These are phyloP conservation scores for Cyclotella baltica DNA, from an alignment of 108 stramenopile species.

Conservation along the genomic window DNA sequence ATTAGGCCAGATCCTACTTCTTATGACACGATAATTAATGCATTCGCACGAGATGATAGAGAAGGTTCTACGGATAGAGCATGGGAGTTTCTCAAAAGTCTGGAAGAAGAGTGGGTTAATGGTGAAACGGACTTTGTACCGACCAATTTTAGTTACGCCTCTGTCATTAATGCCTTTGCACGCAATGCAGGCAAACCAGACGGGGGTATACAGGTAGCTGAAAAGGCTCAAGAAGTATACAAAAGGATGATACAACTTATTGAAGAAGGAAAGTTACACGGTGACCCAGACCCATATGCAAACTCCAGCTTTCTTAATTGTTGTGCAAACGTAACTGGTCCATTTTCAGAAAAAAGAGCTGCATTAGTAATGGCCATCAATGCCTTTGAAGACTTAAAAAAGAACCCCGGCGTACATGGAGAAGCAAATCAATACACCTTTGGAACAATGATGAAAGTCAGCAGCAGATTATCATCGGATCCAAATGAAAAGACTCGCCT, in stretches of 20 bases:
- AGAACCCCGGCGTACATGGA: constrained; percentile 28
- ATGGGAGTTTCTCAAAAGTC: constrained; percentile 33
- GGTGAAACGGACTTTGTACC: constrained; percentile 20
- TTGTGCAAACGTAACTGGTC: constrained; percentile 46
- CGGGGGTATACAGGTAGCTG: constrained; percentile 37
- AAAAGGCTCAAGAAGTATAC: constrained; percentile 44
- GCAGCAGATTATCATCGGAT: constrained; percentile 28
- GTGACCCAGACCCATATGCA: constrained; percentile 34
- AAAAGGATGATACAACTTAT: constrained; percentile 32
- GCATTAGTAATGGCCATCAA: constrained; percentile 47
- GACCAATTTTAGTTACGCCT: constrained; percentile 40
- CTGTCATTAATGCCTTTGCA: constrained; percentile 55
- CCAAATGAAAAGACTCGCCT: constrained; percentile 29
- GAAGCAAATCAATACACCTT: constrained; percentile 44
- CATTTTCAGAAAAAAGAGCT: constrained; percentile 31
- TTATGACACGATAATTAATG: constrained; percentile 48
- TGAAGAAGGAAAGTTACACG: constrained; percentile 24
- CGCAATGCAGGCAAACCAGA: constrained; percentile 28
- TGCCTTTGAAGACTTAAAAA: constrained; percentile 49
- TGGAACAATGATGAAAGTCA: constrained; percentile 56
- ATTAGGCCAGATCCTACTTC: constrained; percentile 42
- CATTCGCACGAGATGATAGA: constrained; percentile 39
- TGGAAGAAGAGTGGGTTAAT: constrained; percentile 18
- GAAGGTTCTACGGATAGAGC: constrained; percentile 43
- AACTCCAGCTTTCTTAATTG: constrained; percentile 50